Percentiles rank a stretch among this genome's conserved stretches.
Evolutionary conservation across 2,329 filamentous ascomycete genomes (phyloP).

Genomic region (Ophiostoma sp.): DNA sequence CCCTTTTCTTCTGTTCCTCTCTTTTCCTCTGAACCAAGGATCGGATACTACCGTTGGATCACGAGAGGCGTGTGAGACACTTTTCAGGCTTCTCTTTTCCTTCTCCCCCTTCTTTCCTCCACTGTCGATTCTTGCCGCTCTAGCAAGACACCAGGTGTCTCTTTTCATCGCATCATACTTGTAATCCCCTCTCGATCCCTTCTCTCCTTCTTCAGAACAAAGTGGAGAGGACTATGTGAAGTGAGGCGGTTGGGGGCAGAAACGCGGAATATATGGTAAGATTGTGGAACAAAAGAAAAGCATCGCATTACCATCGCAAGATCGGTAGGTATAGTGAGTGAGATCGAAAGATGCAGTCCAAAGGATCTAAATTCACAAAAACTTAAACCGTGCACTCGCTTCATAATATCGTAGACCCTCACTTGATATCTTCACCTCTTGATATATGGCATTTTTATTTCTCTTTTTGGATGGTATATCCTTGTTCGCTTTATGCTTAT

Average conservation of each 20-base stretch:
- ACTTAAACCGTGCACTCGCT: not conserved
- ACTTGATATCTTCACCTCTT: not conserved
- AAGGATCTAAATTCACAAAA: too few species aligned
- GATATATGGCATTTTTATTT: not conserved
- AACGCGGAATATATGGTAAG: not conserved
- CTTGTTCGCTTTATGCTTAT: constrained; percentile 5
- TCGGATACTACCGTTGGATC: not conserved
- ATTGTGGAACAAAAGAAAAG: not conserved
- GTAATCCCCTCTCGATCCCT: not conserved
- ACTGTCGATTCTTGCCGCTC: not conserved
- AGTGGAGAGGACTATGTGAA: not conserved
- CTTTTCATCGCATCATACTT: not conserved
- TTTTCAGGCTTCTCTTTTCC: not conserved
- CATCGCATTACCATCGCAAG: not conserved
- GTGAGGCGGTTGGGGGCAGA: not conserved
- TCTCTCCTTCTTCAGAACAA: not conserved
- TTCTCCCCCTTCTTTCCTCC: not conserved
- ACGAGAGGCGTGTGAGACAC: constrained; percentile 5
- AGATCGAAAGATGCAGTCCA: not conserved
- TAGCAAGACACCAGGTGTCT: not conserved
- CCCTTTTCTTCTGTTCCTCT: not conserved
- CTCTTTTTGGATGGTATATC: not conserved
- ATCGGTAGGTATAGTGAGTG: not conserved
- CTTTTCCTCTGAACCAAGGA: not conserved
- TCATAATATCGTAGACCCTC: not conserved